A percentile compares a stretch with the other conserved stretches of the same genome.
phyloP scores from a whole-genome alignment of 805 yeast species.

The Candida saitoana region DNA sequence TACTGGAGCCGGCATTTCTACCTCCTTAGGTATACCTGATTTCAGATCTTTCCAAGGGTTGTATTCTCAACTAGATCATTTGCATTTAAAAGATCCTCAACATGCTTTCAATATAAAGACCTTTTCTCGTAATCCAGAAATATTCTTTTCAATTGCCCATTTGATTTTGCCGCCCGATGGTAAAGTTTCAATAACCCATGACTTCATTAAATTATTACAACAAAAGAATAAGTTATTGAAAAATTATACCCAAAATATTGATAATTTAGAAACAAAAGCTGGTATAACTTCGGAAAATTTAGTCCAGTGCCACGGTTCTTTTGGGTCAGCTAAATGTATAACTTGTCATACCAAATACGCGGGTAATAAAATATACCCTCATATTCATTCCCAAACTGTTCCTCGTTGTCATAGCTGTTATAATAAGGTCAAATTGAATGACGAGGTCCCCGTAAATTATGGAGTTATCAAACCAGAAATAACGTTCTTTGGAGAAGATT shows the following conservation, averaged over 20 bases:
- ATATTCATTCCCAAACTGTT: conserved; percentile 54
- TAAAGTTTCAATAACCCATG: conserved; percentile 72
- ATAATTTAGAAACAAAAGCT: conserved; percentile 77
- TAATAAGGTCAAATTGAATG: conserved; percentile 1
- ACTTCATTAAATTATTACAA: conserved; percentile 68
- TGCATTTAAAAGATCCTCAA: conserved; percentile 83
- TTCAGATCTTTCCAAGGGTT: conserved; percentile 87
- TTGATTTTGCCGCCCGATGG: conserved; percentile 74
- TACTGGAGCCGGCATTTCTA: conserved; percentile 93
- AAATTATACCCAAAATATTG: conserved; percentile 89
- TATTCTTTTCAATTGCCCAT: conserved; percentile 83
- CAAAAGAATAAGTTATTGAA: conserved; percentile 74
- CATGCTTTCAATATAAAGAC: conserved; percentile 74
- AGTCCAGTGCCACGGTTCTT: conserved; percentile 91
- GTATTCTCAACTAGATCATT: conserved; percentile 60
- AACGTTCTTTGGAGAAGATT: conserved; percentile 83
- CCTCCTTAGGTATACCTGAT: conserved; percentile 87
- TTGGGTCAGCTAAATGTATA: conserved; percentile 80
- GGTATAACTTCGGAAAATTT: conserved; percentile 64
- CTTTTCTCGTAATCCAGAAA: conserved; percentile 71
- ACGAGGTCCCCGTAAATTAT: conserved; percentile 42
- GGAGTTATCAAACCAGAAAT: conserved; percentile 93
- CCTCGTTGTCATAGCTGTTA: conserved; percentile 73
- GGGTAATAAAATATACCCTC: conserved; percentile 61
- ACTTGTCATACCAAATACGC: conserved; percentile 65